Evolutionary conservation across 345 rosid genomes (phyloP).

Genomic region (Psidium guajava): DNA sequence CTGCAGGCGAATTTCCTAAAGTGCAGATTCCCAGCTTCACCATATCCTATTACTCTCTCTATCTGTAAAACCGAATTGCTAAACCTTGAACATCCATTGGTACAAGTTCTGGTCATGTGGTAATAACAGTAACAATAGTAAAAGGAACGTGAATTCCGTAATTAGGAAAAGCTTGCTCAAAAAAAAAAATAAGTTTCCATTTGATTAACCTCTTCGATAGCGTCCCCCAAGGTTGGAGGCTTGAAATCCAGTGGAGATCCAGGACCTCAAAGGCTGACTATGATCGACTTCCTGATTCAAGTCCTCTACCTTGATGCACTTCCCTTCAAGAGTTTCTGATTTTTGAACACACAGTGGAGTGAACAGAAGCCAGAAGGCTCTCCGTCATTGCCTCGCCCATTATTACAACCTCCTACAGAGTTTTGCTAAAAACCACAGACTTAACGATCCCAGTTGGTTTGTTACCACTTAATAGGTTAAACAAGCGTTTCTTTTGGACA

Average conservation of each 20-base stretch:
- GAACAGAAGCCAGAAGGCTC: conserved; percentile 34
- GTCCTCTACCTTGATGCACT: conserved; percentile 50
- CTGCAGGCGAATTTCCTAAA: conserved; percentile 25
- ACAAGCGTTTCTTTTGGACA: background rate
- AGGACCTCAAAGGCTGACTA: no score
- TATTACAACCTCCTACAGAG: background rate
- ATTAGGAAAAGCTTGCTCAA: no score
- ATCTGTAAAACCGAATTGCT: background rate
- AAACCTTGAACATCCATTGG: background rate
- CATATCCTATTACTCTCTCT: background rate
- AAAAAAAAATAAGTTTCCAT: no score
- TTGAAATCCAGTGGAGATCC: no score
- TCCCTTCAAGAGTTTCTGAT: conserved; percentile 31
- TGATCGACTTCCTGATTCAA: conserved; percentile 14
- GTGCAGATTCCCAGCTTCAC: background rate
- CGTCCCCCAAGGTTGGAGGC: no score
- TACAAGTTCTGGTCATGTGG: background rate
- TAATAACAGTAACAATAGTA: background rate
- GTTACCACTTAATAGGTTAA: background rate
- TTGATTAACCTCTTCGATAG: no score
- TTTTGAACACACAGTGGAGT: conserved; percentile 58
- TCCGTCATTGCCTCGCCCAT: conserved; percentile 31
- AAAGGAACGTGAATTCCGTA: background rate
- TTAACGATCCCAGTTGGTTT: background rate
- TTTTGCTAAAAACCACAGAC: background rate